phyloP scores from a whole-genome alignment of 2,329 filamentous ascomycete species.

The Sporothrix dimorphospora region DNA sequence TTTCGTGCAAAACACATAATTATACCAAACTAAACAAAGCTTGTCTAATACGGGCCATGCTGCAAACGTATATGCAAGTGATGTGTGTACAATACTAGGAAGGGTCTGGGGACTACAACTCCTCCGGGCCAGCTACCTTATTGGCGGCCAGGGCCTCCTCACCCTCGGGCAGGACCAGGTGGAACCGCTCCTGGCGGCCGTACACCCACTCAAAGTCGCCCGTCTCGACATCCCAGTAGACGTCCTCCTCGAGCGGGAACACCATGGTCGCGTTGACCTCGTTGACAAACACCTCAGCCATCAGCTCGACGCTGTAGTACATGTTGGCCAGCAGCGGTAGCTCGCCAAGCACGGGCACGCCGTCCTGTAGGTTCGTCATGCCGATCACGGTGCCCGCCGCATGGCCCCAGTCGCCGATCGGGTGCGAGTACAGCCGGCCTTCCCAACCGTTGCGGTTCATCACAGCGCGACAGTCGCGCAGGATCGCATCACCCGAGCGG shows the following conservation, averaged over 20 bases:
- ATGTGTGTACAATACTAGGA: background rate
- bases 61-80: background rate
- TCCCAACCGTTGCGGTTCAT: constrained; percentile 50
- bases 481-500: constrained; percentile 50
- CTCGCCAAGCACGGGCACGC: constrained; percentile 52
- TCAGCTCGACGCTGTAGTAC: constrained; percentile 57
- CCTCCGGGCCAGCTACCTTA: background rate
- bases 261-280: constrained; percentile 49
- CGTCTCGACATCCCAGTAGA: constrained; percentile 49
- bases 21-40: background rate
- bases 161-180: constrained; percentile 34
- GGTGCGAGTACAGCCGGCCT: constrained; percentile 54
- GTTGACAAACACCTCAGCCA: constrained; percentile 51
- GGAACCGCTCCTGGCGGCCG: constrained; percentile 51
- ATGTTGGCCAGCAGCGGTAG: constrained; percentile 49
- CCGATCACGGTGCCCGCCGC: constrained; percentile 53
- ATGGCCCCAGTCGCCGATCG: constrained; percentile 57
- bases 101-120: background rate
- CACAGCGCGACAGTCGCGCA: constrained; percentile 44
- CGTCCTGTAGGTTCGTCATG: constrained; percentile 54
- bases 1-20: background rate
- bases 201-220: constrained; percentile 54
- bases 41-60: background rate
- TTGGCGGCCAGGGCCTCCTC: background rate
- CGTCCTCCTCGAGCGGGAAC: constrained; percentile 56